phyloP scores from a whole-genome alignment of 331 rosid genomes.

The Prunus yedoensis region DNA sequence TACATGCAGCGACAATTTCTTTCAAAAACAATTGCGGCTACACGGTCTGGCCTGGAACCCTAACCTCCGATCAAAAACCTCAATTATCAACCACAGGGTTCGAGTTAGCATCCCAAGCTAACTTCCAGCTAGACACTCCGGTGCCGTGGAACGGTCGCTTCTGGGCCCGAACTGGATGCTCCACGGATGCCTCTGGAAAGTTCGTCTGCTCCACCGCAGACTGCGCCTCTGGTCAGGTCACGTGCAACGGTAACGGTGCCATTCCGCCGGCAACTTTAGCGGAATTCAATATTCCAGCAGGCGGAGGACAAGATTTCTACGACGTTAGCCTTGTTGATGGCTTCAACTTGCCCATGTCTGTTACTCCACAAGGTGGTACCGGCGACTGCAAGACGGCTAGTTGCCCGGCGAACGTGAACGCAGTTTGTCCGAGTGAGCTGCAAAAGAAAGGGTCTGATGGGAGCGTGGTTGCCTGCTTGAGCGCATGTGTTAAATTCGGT shows the following conservation, averaged over 20 bases:
- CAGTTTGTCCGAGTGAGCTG: too few species aligned
- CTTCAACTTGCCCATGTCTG: conserved; percentile 25
- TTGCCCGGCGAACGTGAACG: too few species aligned
- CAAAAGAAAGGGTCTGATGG: too few species aligned
- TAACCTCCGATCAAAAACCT: conserved; percentile 24
- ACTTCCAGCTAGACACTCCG: not conserved
- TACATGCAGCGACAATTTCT: conserved; percentile 11
- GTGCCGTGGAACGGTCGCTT: conserved; percentile 37
- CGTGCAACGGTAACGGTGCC: conserved; percentile 23
- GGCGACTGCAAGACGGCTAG: too few species aligned
- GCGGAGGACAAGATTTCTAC: not conserved
- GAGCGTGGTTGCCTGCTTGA: too few species aligned
- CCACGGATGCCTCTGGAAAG: conserved; percentile 6
- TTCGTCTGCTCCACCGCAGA: conserved; percentile 23
- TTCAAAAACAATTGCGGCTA: conserved; percentile 22
- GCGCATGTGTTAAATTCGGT: too few species aligned
- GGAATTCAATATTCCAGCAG: conserved; percentile 25
- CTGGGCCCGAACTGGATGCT: conserved; percentile 36
- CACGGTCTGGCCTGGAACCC: conserved; percentile 45
- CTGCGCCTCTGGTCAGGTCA: conserved; percentile 18
- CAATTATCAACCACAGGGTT: conserved; percentile 36
- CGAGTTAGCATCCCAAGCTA: conserved; percentile 16
- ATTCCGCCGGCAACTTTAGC: conserved; percentile 29
- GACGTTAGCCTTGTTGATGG: conserved; percentile 36
- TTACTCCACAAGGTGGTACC: conserved; percentile 16